Evolutionary conservation across 2,329 filamentous ascomycete genomes (phyloP).

Genomic region (Samsoniella hepiali): DNA sequence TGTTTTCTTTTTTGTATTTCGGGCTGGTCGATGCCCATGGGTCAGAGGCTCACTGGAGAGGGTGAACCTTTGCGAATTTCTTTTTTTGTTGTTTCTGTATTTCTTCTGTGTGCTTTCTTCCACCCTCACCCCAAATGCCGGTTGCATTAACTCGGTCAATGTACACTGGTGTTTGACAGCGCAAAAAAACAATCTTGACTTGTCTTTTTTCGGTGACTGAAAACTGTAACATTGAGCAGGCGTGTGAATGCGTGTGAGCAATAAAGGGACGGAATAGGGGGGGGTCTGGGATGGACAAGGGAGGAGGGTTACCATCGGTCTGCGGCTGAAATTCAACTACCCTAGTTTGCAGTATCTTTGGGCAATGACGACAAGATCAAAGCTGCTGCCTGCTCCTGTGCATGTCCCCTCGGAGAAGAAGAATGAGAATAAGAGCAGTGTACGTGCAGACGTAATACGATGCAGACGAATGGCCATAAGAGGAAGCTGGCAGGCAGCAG

Average conservation of each 20-base stretch:
- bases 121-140: neutral
- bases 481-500: neutral
- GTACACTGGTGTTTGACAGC: neutral
- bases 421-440: neutral
- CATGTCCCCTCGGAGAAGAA: neutral
- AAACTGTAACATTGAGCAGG: no score
- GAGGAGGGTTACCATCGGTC: neutral
- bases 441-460: neutral
- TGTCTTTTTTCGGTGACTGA: neutral
- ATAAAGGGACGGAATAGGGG: no score
- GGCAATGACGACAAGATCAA: neutral
- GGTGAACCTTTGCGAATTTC: neutral
- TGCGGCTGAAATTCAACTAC: neutral
- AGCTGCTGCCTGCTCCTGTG: no score
- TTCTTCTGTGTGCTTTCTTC: neutral
- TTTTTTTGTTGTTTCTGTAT: neutral
- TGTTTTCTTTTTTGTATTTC: neutral
- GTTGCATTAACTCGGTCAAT: constrained; percentile 4
- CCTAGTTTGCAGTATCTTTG: no score
- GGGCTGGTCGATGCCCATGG: neutral
- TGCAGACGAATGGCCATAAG: neutral
- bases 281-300: neutral
- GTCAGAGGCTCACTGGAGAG: neutral
- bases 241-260: no score
- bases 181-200: neutral